phyloP scores from a whole-genome alignment of 208 protist species.

The Acanthamoeba triangularis region DNA sequence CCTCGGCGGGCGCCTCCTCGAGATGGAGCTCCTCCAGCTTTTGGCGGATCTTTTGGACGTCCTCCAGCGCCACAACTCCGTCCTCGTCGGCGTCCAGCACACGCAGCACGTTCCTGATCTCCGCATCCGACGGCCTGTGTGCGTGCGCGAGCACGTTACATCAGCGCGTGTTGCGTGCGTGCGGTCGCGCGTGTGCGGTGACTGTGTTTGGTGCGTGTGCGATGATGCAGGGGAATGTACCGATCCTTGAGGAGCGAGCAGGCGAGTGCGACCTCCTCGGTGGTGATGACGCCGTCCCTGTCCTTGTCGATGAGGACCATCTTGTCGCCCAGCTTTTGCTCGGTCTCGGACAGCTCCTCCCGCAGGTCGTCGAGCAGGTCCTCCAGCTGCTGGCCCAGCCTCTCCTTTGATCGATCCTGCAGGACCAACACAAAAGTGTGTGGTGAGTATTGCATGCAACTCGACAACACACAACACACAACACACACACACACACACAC shows the following conservation, averaged over 20 bases:
- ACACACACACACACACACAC: background rate
- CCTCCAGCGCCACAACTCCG: slow-evolving; percentile 47
- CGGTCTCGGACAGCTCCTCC: slow-evolving; percentile 26
- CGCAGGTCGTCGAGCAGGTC: slow-evolving; percentile 50
- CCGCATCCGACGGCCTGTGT: slow-evolving; percentile 29
- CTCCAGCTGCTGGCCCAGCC: slow-evolving; percentile 20
- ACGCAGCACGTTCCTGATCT: slow-evolving; percentile 68
- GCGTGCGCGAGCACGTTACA: background rate
- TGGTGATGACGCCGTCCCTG: slow-evolving; percentile 74
- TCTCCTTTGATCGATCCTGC: slow-evolving; percentile 47
- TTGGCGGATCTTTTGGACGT: slow-evolving; percentile 50
- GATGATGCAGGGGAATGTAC: background rate
- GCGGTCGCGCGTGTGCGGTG: background rate
- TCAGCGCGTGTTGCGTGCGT: background rate
- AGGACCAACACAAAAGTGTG: background rate
- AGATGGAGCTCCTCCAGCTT: slow-evolving; percentile 41
- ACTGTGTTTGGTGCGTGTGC: background rate
- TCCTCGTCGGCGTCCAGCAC: slow-evolving; percentile 67
- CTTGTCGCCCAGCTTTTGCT: slow-evolving; percentile 62
- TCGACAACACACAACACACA: background rate
- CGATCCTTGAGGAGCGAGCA: slow-evolving; percentile 59
- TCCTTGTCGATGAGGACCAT: slow-evolving; percentile 72
- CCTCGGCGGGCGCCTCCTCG: slow-evolving; percentile 18
- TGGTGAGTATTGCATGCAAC: background rate
- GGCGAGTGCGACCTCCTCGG: slow-evolving; percentile 65